Evolutionary conservation across 2,329 filamentous ascomycete species (phyloP), one percentile per base, ranked within the genome.

Genomic region (Xylaria multiplex): DNA sequence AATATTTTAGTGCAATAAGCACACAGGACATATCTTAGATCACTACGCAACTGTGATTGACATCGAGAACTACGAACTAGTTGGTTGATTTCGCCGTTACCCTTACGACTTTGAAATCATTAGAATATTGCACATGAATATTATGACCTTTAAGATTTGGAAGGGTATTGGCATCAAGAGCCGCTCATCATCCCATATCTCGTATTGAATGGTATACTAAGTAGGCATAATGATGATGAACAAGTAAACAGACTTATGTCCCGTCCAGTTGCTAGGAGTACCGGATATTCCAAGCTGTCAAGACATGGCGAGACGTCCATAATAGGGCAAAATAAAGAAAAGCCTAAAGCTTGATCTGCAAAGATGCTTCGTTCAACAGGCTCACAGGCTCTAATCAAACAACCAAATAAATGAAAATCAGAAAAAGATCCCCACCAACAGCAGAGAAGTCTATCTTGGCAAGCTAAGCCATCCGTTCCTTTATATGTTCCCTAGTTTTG

Each of bases 401-500:
- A 40, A 55, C 37, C 60, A 66, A 59, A 45, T 27, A 56, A 49
- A 19, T 52, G 30, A 30, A 55, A 64, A 64, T 48, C 50, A 55
- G 43, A 60, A 55, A 27, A 60, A 35, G 8, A 48, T 32, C 45
- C 30, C 55, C 43, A 30, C n/a, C 43, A 64, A 57, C 19, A 43
- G 32, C 50, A 46, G 52, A 59, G 43, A 59, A 61, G 35, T 63
- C 59, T 69, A 67, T 67, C 42, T 55, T 50, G 46, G 49, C 43
- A 58, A 68, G 62, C 6, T 59, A 48, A 64, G 53, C 63, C 56
- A 52, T 45, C 63, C 59, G 22, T 59, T 63, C 58, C 56, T 53
- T 54, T 64, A 53, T 56, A 62, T 57, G 22, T 61, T 60, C 56
- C 66, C 63, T 65, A 46, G 62, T 60, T 61, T 64, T 71, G 60